Evolutionary conservation across 2,329 filamentous ascomycete genomes (phyloP).

Genomic region (Fusarium redolens): DNA sequence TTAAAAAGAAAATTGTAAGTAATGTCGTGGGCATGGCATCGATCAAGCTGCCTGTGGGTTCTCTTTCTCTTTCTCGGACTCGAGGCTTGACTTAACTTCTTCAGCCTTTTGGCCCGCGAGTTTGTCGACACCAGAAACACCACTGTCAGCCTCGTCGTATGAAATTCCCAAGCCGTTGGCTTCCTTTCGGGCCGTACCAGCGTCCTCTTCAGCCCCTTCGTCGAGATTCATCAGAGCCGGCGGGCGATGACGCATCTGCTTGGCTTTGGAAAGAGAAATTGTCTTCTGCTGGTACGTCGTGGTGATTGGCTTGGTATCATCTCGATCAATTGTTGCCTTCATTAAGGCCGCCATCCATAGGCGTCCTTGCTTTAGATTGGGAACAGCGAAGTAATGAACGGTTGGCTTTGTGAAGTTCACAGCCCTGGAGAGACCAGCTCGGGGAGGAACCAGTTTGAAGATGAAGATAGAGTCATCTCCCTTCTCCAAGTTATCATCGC

Average conservation of each 20-base stretch:
- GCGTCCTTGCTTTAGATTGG: slow-evolving; percentile 86
- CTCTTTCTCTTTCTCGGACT: slow-evolving; percentile 45
- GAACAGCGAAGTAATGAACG: slow-evolving; percentile 97
- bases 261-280: slow-evolving; percentile 89
- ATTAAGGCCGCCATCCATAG: slow-evolving; percentile 99
- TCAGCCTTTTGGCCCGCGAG: slow-evolving; percentile 50
- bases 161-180: slow-evolving; percentile 56
- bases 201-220: slow-evolving; percentile 49
- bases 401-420: slow-evolving; percentile 98
- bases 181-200: slow-evolving; percentile 39
- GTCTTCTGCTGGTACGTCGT: slow-evolving; percentile 98
- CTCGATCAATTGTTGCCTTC: slow-evolving; percentile 98
- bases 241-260: slow-evolving; percentile 87
- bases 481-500: slow-evolving; percentile 52
- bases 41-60: slow-evolving; percentile 42
- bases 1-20: slow-evolving; percentile 7
- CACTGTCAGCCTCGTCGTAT: slow-evolving; percentile 57
- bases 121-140: slow-evolving; percentile 57
- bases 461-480: slow-evolving; percentile 87
- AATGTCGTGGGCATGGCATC: background rate
- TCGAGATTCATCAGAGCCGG: slow-evolving; percentile 85
- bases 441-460: slow-evolving; percentile 95
- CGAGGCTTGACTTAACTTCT: slow-evolving; percentile 46
- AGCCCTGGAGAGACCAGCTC: slow-evolving; percentile 85
- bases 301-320: slow-evolving; percentile 81